A percentile compares a stretch with the other conserved stretches of the same genome.
Conservation (phyloP, 2,329 filamentous ascomycete species). For the Penicillium sp. region DNA sequence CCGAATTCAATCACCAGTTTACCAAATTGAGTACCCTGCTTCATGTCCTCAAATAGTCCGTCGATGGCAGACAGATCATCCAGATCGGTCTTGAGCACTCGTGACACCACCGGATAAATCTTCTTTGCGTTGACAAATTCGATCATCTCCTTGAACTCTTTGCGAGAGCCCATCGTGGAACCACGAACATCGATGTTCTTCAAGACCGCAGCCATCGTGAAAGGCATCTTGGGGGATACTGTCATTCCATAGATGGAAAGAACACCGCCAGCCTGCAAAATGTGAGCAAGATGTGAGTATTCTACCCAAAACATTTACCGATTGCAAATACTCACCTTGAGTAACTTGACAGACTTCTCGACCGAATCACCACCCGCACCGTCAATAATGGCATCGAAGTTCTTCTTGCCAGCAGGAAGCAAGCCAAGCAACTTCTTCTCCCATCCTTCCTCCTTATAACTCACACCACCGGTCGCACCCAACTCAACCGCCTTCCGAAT, state of each 20-base stretch:
- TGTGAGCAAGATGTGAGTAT: conserved; percentile 13
- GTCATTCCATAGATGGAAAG: conserved; percentile 93
- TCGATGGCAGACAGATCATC: conserved; percentile 79
- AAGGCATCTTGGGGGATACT: conserved; percentile 78
- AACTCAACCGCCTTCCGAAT: conserved; percentile 68
- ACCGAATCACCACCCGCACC: conserved; percentile 86
- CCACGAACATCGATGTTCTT: conserved; percentile 86
- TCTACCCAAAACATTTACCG: background rate
- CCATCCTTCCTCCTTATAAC: conserved; percentile 77
- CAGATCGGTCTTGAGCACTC: conserved; percentile 67
- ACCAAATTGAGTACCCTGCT: conserved; percentile 81
- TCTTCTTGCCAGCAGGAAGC: conserved; percentile 64
- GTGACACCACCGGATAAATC: conserved; percentile 76
- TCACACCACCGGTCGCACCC: conserved; percentile 80
- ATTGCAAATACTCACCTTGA: conserved; percentile 58
- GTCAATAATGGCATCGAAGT: conserved; percentile 82
- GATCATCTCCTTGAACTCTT: conserved; percentile 90
- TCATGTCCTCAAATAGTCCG: conserved; percentile 83
- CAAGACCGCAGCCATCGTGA: conserved; percentile 78
- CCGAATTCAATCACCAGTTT: conserved; percentile 81
- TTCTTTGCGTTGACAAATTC: conserved; percentile 73
- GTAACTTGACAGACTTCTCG: conserved; percentile 63
- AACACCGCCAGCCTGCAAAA: conserved; percentile 67
- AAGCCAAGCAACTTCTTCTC: conserved; percentile 68
- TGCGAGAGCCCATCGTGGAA: conserved; percentile 85